Evolutionary conservation across 768 basidiomycete genomes (phyloP), one percentile per base, ranked within the genome.

Genomic region (Exidia glandulosa): DNA sequence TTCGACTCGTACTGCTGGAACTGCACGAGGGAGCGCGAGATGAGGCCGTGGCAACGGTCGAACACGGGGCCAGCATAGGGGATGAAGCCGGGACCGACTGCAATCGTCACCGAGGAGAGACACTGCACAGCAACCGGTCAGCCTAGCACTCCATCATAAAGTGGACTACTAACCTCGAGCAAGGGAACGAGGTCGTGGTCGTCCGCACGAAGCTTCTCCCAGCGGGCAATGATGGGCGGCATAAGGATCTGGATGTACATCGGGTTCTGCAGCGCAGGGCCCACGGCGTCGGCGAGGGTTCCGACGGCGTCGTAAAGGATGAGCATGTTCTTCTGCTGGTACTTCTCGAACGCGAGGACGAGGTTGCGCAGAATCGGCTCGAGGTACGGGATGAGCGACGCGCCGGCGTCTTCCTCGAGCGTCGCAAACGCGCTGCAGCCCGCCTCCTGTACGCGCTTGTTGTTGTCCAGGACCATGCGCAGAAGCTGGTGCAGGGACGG

Each of bases 221-320:
- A 99, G 65, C 89, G 84, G 60, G 80, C 81, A 57, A 90, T 89
- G 60, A 99, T 75, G 36, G 95, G 92, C 2, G 95, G 95, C 94
- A 99, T 95, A 64, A 99, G 75, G 63, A 97, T 94, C 45, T 96
- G 92, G 57, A 98, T 89, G 69, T 89, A 94, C 9, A 82, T 75
- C 7, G 90, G 81, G 69, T 94, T 90, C 68, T 88, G 85, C 63
- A 99, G 74, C 4, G 92, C 89, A 37, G 85, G 70, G 2, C 94
- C 94, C 48, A 99, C 96, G 3, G 94, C 93, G 68, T 99, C 96
- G 6, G 96, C 96, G 36, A 99, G 78, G 1, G 96, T 99, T 6
- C 96, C 96, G 52, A 99, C 88, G n/a, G 96, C 96, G 67, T 99
- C 96, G 69, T 98, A 98, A 32, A 99, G 76, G 62, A 98, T 99